A percentile compares a stretch with the other conserved stretches of the same genome.
These are phyloP conservation scores for Triticum timopheevii DNA, from an alignment of 176 grass and related monocot species.

Conservation along the genomic window DNA sequence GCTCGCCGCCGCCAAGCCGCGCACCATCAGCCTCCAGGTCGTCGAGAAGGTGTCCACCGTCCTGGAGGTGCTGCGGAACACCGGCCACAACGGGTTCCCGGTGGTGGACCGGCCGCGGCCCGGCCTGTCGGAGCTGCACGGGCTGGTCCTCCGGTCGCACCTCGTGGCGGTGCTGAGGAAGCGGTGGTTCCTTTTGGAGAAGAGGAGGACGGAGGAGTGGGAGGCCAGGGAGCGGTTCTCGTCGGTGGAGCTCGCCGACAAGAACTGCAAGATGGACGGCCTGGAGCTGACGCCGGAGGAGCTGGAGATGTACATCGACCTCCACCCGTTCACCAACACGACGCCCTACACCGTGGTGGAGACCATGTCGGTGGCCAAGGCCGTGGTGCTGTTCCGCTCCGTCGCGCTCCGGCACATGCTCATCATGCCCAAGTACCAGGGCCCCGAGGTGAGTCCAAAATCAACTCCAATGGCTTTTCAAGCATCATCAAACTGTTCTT, in stretches of 20 bases:
- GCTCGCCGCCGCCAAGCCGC: conserved; percentile 61
- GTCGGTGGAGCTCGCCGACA: conserved; percentile 65
- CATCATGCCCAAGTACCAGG: conserved; percentile 88
- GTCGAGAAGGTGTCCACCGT: conserved; percentile 67
- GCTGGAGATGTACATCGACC: conserved; percentile 77
- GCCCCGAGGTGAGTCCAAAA: conserved; percentile 46
- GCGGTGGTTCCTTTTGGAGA: conserved; percentile 72
- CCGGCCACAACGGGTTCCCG: conserved; percentile 83
- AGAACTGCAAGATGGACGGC: conserved; percentile 34
- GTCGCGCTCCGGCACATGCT: conserved; percentile 86
- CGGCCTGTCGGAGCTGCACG: conserved; percentile 65
- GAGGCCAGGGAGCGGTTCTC: conserved; percentile 73
- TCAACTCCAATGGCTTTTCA: not conserved
- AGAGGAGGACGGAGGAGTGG: conserved; percentile 66
- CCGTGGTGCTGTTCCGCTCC: conserved; percentile 79
- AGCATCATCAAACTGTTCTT: not conserved
- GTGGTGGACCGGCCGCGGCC: conserved; percentile 53
- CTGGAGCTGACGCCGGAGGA: conserved; percentile 54
- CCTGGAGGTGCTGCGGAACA: conserved; percentile 46
- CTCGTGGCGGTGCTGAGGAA: conserved; percentile 66
- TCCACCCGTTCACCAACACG: conserved; percentile 89
- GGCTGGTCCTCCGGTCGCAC: conserved; percentile 75
- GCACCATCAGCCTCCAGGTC: conserved; percentile 50
- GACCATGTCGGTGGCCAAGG: conserved; percentile 96
- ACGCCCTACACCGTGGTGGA: conserved; percentile 97